A percentile compares a stretch with the other conserved stretches of the same genome.
Conservation (phyloP, 2,329 filamentous ascomycete species). For the Penicillium expansum region DNA sequence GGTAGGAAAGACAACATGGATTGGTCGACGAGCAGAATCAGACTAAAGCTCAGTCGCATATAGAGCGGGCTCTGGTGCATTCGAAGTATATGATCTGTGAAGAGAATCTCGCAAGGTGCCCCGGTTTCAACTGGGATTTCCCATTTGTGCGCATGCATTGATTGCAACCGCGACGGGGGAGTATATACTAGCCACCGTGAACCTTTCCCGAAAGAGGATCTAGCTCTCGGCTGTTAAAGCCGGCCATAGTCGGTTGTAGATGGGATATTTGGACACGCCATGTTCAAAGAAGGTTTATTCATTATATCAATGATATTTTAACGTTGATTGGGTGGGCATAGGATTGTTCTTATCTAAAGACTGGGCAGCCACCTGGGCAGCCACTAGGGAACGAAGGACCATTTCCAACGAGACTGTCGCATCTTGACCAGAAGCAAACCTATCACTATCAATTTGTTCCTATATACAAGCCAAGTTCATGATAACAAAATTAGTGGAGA, state of each 20-base stretch:
- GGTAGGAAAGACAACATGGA: constrained; percentile 16
- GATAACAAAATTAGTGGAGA: too few species aligned
- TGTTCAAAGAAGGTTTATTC: neutral
- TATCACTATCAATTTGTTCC: too few species aligned
- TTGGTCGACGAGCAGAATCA: neutral
- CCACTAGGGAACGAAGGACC: too few species aligned
- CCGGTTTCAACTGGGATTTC: constrained; percentile 21
- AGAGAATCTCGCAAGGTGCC: constrained; percentile 17
- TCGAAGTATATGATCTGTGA: constrained; percentile 9
- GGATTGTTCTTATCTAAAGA: neutral
- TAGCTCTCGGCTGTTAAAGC: constrained; percentile 19
- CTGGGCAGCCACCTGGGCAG: too few species aligned
- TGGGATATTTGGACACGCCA: neutral
- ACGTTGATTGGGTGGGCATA: neutral
- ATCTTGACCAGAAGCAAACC: too few species aligned
- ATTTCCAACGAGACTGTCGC: too few species aligned
- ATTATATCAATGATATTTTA: neutral
- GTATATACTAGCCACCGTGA: constrained; percentile 31
- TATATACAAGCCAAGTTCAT: too few species aligned
- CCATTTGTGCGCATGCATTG: constrained; percentile 31
- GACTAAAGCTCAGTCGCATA: neutral
- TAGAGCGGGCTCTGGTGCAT: neutral
- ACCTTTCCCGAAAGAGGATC: constrained; percentile 34
- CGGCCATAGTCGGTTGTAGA: constrained; percentile 12
- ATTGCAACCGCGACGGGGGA: constrained; percentile 43